Conservation (phyloP, 2,329 filamentous ascomycete genomes). For the Cercospora janseana region DNA sequence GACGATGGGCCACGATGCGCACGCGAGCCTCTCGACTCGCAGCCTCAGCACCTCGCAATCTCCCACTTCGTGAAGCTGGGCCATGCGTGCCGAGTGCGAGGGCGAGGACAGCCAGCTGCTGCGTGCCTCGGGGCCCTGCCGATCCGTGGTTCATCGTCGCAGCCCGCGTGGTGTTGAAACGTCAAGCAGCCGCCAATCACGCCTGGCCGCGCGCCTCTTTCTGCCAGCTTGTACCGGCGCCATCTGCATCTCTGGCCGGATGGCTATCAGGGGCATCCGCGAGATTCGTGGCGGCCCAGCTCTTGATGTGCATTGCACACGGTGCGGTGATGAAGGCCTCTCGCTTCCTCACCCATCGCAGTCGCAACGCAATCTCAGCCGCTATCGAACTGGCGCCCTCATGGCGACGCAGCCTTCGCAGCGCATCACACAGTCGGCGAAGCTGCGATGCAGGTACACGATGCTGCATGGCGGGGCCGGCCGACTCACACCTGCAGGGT, state of each 20-base stretch:
- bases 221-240: conserved; percentile 5
- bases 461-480: background rate
- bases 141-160: conserved; percentile 4
- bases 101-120: no score
- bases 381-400: background rate
- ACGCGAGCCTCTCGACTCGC: no score
- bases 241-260: conserved; percentile 6
- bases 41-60: no score
- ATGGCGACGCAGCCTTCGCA: background rate
- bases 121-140: background rate
- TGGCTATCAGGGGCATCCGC: conserved; percentile 1
- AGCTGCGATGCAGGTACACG: background rate
- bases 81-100: background rate
- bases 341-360: background rate
- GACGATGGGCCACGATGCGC: no score
- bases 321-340: no score
- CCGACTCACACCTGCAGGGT: background rate
- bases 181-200: background rate
- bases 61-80: no score
- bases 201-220: background rate
- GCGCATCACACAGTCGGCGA: background rate
- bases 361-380: background rate
- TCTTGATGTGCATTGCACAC: no score
- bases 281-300: conserved; percentile 5
- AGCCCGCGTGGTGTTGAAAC: conserved; percentile 8